Base-by-base conservation (phyloP, 352 stramenopile genomes). In the Pythium dissimile region DNA sequence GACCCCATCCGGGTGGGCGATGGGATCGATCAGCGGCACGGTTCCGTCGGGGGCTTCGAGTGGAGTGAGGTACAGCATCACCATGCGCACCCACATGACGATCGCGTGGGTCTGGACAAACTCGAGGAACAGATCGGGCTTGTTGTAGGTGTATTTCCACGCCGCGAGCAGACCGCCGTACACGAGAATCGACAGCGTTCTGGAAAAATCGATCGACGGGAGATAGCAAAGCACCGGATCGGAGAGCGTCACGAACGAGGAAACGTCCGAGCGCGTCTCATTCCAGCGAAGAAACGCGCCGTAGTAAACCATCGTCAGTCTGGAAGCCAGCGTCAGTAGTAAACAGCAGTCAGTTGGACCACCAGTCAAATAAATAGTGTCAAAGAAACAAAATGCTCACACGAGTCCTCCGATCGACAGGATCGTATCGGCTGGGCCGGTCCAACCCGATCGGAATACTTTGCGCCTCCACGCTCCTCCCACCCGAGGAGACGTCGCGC, bases 21-120 rank as follows among this genome's bases (percentile, higher is more conserved):
- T 69, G 2, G 60, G 60, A 38, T 73, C 66, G n/a, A 66, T 50
- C n/a, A 79, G 60, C 7, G 67, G 60, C 3, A 75, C 56, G 12
- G 61, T 69, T 1, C 54, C 64, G 0, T 35, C 26, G 2, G 67
- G 71, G 1, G 58, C 61, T 50, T 76, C 67, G 0, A 79, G 39
- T 5, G 60, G 71, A 2, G 65, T 67, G 21, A 79, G 59, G 49
- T 69, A 79, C 28, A 79, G 30, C 37, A 47, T 51, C 10, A 73
- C 32, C 71, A 79, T 79, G 28, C 71, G 56, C 12, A 73, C 53
- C 64, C 60, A 76, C 16, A 76, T 66, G 7, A 76, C 60, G 31
- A 67, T 45, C 8, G 64, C 58, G 27, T 67, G 61, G 12, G 64
- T 73, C 47, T 79, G 71, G 0, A 55, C 45, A 32, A 62, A 64